Conservation (phyloP, 1,284 basidiomycete species). For the Pseudozyma sp. region DNA sequence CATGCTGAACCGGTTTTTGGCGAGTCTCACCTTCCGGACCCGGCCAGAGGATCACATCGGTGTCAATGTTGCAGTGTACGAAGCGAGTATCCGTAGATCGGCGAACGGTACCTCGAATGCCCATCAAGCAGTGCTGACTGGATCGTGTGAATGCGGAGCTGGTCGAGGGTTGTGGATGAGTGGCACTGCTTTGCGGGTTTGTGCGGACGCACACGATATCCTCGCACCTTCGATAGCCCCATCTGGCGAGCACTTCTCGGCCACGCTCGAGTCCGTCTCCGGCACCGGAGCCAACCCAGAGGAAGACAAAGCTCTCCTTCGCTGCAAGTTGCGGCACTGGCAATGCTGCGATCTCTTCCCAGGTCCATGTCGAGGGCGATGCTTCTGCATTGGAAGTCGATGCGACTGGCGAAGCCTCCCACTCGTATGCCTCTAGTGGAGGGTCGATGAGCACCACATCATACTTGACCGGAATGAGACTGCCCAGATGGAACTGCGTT, state of each 20-base stretch:
- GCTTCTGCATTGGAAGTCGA: slow-evolving; percentile 5
- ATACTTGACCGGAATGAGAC: slow-evolving; percentile 77
- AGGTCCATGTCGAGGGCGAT: slow-evolving; percentile 74
- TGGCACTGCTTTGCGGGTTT: slow-evolving; percentile 74
- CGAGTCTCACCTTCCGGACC: slow-evolving; percentile 74
- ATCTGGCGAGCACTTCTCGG: slow-evolving; percentile 87
- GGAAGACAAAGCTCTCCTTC: slow-evolving; percentile 85
- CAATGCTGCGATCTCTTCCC: slow-evolving; percentile 83
- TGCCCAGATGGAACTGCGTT: slow-evolving; percentile 47
- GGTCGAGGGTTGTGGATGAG: slow-evolving; percentile 20
- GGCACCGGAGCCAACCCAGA: slow-evolving; percentile 95
- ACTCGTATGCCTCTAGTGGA: slow-evolving; percentile 73
- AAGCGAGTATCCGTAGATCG: slow-evolving; percentile 93
- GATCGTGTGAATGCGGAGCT: slow-evolving; percentile 51
- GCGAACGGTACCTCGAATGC: slow-evolving; percentile 96
- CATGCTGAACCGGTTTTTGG: slow-evolving; percentile 8
- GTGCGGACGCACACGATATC: slow-evolving; percentile 98
- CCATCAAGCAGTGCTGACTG: slow-evolving; percentile 89
- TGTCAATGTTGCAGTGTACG: slow-evolving; percentile 98
- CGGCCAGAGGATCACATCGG: slow-evolving; percentile 96
- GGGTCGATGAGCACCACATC: slow-evolving; percentile 94
- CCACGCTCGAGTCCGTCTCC: slow-evolving; percentile 92
- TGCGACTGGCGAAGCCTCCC: slow-evolving; percentile 43
- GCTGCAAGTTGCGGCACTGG: slow-evolving; percentile 86
- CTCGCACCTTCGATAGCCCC: slow-evolving; percentile 95